Percentiles rank a stretch among this genome's conserved stretches.
Conservation (phyloP, 1,139 yeast genomes). For the Kurtzmaniella quercitrusa region DNA sequence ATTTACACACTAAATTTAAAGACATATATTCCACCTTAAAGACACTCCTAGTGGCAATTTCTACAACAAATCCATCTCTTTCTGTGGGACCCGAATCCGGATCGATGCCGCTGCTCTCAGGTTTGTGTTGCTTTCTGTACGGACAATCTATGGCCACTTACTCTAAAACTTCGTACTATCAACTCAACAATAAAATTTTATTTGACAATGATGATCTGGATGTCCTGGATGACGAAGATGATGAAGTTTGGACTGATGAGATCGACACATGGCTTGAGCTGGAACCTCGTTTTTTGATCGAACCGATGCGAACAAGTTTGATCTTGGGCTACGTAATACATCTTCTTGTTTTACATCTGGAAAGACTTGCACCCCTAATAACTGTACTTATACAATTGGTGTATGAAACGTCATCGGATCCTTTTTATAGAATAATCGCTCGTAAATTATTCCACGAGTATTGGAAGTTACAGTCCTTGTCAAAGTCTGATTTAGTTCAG, state of each 20-base stretch:
- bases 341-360: conserved; percentile 31
- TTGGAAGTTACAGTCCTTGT: conserved; percentile 16
- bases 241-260: conserved; percentile 17
- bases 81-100: not conserved
- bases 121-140: conserved; percentile 25
- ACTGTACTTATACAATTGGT: conserved; percentile 39
- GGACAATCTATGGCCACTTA: conserved; percentile 33
- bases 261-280: conserved; percentile 36
- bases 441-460: conserved; percentile 9
- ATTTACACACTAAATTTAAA: conserved; percentile 23
- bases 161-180: conserved; percentile 31
- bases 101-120: conserved; percentile 17
- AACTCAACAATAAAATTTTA: conserved; percentile 26
- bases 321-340: conserved; percentile 34
- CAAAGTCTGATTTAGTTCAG: conserved; percentile 26
- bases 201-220: conserved; percentile 22
- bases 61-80: not conserved
- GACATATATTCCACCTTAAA: conserved; percentile 30
- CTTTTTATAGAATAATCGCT: conserved; percentile 7
- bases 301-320: conserved; percentile 19
- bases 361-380: conserved; percentile 24
- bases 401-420: conserved; percentile 15
- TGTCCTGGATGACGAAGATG: conserved; percentile 18
- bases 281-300: conserved; percentile 23
- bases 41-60: conserved; percentile 18